phyloP scores from a whole-genome alignment of 345 rosid genomes.

The Sonneratia caseolaris region DNA sequence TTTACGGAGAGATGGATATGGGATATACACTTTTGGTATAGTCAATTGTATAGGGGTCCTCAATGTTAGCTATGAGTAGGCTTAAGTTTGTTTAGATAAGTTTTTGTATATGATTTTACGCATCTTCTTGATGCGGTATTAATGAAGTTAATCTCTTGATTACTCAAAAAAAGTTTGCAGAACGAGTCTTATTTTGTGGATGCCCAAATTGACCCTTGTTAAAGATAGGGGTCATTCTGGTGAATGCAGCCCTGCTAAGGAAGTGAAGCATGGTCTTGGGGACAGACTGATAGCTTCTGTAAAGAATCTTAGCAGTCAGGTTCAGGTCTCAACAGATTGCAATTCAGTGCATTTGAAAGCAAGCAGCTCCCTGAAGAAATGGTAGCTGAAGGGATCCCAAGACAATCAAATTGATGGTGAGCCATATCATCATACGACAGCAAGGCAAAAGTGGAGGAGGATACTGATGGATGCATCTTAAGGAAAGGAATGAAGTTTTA shows the following conservation, averaged over 20 bases:
- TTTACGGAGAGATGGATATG: too few species aligned
- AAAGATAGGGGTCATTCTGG: conserved; percentile 20
- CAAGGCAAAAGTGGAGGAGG: conserved; percentile 23
- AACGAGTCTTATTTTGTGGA: conserved; percentile 16
- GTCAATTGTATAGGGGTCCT: too few species aligned
- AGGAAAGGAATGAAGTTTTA: conserved; percentile 26
- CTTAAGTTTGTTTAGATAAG: too few species aligned
- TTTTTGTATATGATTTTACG: too few species aligned
- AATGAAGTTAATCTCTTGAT: too few species aligned
- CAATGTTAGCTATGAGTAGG: too few species aligned
- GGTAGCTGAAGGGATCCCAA: conserved; percentile 21
- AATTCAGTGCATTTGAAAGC: conserved; percentile 28
- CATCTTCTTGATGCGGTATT: too few species aligned
- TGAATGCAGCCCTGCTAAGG: conserved; percentile 15
- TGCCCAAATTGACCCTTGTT: conserved; percentile 15
- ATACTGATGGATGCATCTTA: conserved; percentile 20
- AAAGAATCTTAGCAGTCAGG: conserved; percentile 25
- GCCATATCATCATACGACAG: conserved; percentile 3
- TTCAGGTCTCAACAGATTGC: conserved; percentile 32
- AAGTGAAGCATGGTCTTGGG: conserved; percentile 26
- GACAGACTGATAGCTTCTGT: conserved; percentile 16
- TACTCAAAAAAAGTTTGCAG: conserved; percentile 10
- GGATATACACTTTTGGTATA: too few species aligned
- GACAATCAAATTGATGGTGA: conserved; percentile 16
- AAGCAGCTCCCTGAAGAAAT: conserved; percentile 26